phyloP scores from a whole-genome alignment of 805 yeast species.

The Ogataea minuta region DNA sequence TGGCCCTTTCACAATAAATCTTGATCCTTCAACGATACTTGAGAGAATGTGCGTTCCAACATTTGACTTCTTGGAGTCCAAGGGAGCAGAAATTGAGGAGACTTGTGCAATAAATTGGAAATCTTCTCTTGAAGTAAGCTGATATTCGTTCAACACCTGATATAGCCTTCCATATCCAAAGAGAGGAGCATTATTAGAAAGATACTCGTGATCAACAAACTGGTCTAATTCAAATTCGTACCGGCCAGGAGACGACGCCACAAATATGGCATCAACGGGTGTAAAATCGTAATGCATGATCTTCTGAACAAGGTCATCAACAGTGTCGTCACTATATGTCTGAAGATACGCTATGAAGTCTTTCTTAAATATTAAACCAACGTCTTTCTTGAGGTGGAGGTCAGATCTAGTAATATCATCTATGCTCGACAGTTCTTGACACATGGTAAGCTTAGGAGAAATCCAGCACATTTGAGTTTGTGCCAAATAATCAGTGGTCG shows the following conservation, averaged over 20 bases:
- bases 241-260: constrained; percentile 55
- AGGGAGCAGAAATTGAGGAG: constrained; percentile 51
- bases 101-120: constrained; percentile 43
- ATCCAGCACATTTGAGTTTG: constrained; percentile 70
- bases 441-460: constrained; percentile 41
- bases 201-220: neutral
- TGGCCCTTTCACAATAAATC: constrained; percentile 20
- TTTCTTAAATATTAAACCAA: constrained; percentile 39
- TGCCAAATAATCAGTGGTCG: constrained; percentile 49
- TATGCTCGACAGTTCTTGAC: constrained; percentile 1
- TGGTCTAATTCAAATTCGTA: constrained; percentile 23
- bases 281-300: constrained; percentile 44
- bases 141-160: constrained; percentile 38
- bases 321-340: constrained; percentile 37
- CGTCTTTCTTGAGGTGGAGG: constrained; percentile 11
- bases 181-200: constrained; percentile 10
- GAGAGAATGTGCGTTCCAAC: constrained; percentile 47
- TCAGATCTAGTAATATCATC: constrained; percentile 5
- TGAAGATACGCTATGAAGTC: constrained; percentile 45
- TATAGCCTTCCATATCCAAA: constrained; percentile 50
- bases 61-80: constrained; percentile 33
- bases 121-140: constrained; percentile 22
- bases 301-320: constrained; percentile 30
- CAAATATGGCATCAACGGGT: constrained; percentile 47
- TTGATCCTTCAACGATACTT: constrained; percentile 40